Percentiles rank a stretch among this genome's conserved stretches.
Conservation (phyloP, 352 stramenopile species). For the Phytophthora macrochlamydospora region DNA sequence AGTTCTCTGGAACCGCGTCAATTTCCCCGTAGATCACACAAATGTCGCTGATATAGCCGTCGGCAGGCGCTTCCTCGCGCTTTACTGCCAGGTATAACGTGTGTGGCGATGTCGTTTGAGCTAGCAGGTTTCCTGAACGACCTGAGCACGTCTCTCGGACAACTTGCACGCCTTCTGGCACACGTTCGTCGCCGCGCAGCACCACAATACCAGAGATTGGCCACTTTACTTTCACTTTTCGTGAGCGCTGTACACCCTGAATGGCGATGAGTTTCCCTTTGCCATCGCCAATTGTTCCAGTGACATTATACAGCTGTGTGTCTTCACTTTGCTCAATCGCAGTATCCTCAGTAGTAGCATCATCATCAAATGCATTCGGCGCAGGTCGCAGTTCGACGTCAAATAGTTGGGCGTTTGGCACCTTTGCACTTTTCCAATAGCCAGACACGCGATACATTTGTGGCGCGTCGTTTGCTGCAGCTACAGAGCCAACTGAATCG, state of each 20-base stretch:
- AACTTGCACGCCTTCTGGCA: constrained; percentile 73
- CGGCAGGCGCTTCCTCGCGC: constrained; percentile 51
- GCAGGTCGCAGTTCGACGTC: constrained; percentile 70
- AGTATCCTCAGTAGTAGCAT: constrained; percentile 12
- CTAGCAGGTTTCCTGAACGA: constrained; percentile 71
- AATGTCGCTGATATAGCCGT: constrained; percentile 72
- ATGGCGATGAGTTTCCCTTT: constrained; percentile 58
- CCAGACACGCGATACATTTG: constrained; percentile 63
- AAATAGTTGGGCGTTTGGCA: constrained; percentile 75
- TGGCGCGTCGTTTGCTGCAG: constrained; percentile 6
- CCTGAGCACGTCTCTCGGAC: constrained; percentile 75
- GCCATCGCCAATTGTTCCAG: constrained; percentile 74
- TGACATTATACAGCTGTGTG: constrained; percentile 48
- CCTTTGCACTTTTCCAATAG: constrained; percentile 77
- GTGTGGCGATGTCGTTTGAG: constrained; percentile 73
- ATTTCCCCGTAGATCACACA: constrained; percentile 89
- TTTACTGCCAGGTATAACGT: constrained; percentile 80
- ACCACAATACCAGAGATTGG: constrained; percentile 78
- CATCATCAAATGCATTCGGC: constrained; percentile 18
- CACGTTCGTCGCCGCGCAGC: constrained; percentile 71
- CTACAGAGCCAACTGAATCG: constrained; percentile 24
- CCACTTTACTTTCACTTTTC: constrained; percentile 70
- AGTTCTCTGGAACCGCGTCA: constrained; percentile 79
- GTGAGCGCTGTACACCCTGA: constrained; percentile 65
- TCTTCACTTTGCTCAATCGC: constrained; percentile 23